These are phyloP conservation scores for Penicillium carneum DNA, from an alignment of 2,329 filamentous ascomycete species.

Conservation along the genomic window DNA sequence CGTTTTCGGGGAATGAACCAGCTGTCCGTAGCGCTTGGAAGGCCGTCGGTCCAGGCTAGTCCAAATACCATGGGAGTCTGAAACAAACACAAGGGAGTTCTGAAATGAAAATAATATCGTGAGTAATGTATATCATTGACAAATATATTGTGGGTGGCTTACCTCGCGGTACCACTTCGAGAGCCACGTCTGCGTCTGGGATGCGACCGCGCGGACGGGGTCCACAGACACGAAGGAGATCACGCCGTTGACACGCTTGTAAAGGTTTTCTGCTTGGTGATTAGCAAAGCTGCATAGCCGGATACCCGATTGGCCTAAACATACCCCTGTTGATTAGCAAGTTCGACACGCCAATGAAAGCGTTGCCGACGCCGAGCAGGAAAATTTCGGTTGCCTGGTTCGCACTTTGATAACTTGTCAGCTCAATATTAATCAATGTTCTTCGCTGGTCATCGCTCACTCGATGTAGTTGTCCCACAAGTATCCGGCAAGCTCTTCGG, in stretches of 20 bases:
- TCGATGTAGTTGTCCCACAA: conserved; percentile 98
- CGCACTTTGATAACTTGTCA: conserved; percentile 55
- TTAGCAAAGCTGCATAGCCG: conserved; percentile 19
- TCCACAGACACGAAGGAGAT: conserved; percentile 82
- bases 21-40: conserved; percentile 64
- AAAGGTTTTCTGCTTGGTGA: conserved; percentile 60
- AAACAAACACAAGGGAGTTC: conserved; percentile 81
- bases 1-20: conserved; percentile 56
- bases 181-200: conserved; percentile 72
- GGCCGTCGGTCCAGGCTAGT: conserved; percentile 63
- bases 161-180: conserved; percentile 81
- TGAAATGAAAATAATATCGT: conserved; percentile 30
- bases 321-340: conserved; percentile 78
- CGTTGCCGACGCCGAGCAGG: conserved; percentile 86
- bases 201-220: conserved; percentile 78
- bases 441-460: conserved; percentile 47
- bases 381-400: conserved; percentile 75
- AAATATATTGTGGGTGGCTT: conserved; percentile 29
- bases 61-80: conserved; percentile 78
- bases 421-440: neutral
- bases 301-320: conserved; percentile 21
- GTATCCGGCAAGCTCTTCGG: conserved; percentile 78
- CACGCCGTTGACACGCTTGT: conserved; percentile 72
- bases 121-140: neutral
- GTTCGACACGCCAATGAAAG: conserved; percentile 82